Conservation (phyloP, 2,329 filamentous ascomycete species). For the Pseudogymnoascus pannorum region DNA sequence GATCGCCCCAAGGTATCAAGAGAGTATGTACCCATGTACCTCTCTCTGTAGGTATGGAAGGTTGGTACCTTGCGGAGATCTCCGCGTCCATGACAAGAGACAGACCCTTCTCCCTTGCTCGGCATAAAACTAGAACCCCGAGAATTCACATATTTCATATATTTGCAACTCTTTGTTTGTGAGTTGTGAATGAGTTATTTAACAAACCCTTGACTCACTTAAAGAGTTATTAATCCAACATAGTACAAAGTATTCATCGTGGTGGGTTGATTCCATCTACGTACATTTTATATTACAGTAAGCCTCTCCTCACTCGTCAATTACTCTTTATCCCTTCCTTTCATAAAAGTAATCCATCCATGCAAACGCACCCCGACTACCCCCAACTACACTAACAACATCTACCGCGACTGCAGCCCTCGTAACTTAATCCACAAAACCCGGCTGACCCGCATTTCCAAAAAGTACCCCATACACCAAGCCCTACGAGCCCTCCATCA, state of each 20-base stretch:
- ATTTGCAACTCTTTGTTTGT: background rate
- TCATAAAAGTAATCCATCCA: constrained; percentile 2
- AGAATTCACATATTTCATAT: background rate
- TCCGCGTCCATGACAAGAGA: background rate
- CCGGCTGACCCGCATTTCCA: constrained; percentile 5
- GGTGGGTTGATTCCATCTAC: background rate
- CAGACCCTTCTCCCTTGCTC: background rate
- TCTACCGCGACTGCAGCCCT: background rate
- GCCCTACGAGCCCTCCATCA: constrained; percentile 1
- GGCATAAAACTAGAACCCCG: constrained; percentile 1
- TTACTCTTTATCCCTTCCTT: background rate
- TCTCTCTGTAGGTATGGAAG: too few species aligned
- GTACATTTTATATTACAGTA: background rate
- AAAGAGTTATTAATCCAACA: background rate
- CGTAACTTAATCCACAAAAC: background rate
- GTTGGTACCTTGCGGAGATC: background rate
- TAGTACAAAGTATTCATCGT: background rate
- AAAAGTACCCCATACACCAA: background rate
- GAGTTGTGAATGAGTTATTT: background rate
- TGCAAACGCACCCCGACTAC: background rate
- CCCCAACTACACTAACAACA: background rate
- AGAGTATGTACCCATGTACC: background rate
- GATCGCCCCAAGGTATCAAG: background rate
- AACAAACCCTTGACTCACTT: background rate
- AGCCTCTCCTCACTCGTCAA: background rate